A percentile compares a stretch with the other conserved stretches of the same genome.
Conservation (phyloP, 805 yeast species). For the Yamadazyma paraphyllophila region DNA sequence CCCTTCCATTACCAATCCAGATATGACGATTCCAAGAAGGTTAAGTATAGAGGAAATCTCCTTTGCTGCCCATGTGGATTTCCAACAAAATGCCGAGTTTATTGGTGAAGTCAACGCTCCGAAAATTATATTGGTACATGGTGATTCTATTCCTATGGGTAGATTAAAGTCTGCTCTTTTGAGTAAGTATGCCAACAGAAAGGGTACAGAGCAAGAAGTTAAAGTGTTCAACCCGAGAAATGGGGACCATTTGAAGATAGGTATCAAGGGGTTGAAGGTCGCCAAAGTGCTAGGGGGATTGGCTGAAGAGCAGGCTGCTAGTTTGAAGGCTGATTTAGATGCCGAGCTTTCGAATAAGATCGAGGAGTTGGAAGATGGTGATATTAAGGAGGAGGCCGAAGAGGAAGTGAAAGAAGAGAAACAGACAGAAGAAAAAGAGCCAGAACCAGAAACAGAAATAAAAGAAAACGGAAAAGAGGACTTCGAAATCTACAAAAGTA, state of each 20-base stretch:
- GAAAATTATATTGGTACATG: slow-evolving; percentile 89
- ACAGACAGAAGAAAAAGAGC: slow-evolving; percentile 9
- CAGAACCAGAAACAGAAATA: slow-evolving; percentile 6
- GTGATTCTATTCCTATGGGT: slow-evolving; percentile 98
- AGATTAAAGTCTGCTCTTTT: slow-evolving; percentile 88
- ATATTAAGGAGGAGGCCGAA: slow-evolving; percentile 8
- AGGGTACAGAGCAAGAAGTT: slow-evolving; percentile 85
- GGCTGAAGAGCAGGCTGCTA: slow-evolving; percentile 42
- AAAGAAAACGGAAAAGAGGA: slow-evolving; percentile 12
- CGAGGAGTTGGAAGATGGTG: slow-evolving; percentile 26
- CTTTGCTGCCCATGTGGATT: slow-evolving; percentile 99
- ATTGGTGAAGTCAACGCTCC: slow-evolving; percentile 85
- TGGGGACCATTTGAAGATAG: slow-evolving; percentile 73
- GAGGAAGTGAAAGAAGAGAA: slow-evolving; percentile 23
- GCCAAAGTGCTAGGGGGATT: slow-evolving; percentile 67
- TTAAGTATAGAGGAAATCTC: slow-evolving; percentile 88
- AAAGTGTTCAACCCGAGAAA: slow-evolving; percentile 90
- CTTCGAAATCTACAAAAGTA: slow-evolving; percentile 18
- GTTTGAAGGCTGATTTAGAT: slow-evolving; percentile 54
- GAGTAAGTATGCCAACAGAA: slow-evolving; percentile 77
- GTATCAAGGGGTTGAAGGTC: slow-evolving; percentile 77
- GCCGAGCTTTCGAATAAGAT: slow-evolving; percentile 45
- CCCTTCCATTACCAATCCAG: slow-evolving; percentile 79
- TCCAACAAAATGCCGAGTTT: slow-evolving; percentile 86
- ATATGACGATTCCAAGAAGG: slow-evolving; percentile 80